phyloP scores from a whole-genome alignment of 2,329 filamentous ascomycete species.

The Fusarium tanahbumbuense region DNA sequence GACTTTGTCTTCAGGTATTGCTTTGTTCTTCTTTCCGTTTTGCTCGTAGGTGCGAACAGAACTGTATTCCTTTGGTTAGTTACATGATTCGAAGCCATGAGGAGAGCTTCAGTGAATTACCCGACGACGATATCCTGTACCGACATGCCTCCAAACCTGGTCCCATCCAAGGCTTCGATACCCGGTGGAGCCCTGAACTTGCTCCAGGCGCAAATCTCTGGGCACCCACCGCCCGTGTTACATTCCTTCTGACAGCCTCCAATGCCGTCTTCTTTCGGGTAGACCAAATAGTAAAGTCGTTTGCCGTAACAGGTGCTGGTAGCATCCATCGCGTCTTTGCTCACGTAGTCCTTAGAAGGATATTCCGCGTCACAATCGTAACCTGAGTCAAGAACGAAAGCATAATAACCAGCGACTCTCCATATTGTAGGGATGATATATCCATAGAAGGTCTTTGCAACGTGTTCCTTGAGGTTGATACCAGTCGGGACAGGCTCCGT shows the following conservation, averaged over 20 bases:
- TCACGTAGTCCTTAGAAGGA: not conserved
- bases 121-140: not conserved
- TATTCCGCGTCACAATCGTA: not conserved
- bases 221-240: accelerated
- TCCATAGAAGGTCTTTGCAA: not conserved
- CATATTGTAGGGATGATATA: not conserved
- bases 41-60: not conserved
- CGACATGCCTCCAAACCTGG: not conserved
- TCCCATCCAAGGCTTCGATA: too few relatives aligned
- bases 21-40: not conserved
- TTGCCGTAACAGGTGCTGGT: not conserved
- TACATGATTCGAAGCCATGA: too few relatives aligned
- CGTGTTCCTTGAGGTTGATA: too few relatives aligned
- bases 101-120: not conserved
- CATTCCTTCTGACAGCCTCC: too few relatives aligned
- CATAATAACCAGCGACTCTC: not conserved
- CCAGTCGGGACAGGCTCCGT: too few relatives aligned
- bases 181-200: not conserved
- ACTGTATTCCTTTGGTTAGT: too few relatives aligned
- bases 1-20: too few relatives aligned
- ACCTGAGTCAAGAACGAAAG: not conserved
- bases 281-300: not conserved
- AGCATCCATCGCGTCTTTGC: not conserved
- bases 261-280: not conserved
- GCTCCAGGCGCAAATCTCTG: not conserved